Evolutionary conservation across 495 filamentous ascomycete species (phyloP), one percentile per base, ranked within the genome.

Genomic region (Lasiosphaeria miniovina): DNA sequence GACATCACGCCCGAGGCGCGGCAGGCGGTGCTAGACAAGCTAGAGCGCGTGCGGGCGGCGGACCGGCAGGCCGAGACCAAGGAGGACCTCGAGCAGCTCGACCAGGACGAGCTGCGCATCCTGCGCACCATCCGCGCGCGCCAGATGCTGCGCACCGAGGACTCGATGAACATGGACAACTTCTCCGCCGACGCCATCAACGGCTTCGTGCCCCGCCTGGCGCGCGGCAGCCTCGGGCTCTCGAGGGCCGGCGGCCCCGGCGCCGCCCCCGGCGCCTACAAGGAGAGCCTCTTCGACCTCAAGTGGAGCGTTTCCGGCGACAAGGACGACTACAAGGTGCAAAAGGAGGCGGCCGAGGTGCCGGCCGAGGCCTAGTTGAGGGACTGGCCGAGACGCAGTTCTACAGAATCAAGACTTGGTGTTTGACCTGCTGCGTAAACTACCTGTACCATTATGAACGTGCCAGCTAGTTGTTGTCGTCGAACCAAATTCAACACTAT

Each of bases 171-270:
- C 57, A 66, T 77, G 6, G 60, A 71, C 10, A 73, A 63, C 61
- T 75, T 79, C 49, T 52, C 53, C 36, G 52, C 43, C 8, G 73
- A 77, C 56, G 58, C 62, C 9, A 72, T 79, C 52, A 66, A 77
- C 40, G 76, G 76, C 1, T 54, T 67, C 6, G 55, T 57, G 33
- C 71, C 52, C 5, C 36, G 36, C 5, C 55, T 61, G 14, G 35
- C 58, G 0, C 57, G 54, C 15, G 64, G 64, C 14, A 34, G 50
- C 10, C 58, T 66, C 49, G 50, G 58, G 8, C 34, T 63, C 9
- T 15, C 15, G 10, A 6, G 24, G 33, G 49, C 31, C 3, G 38
- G 38, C 7, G 12, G 38, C 12, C 8, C 8, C 12, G 38, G 38
- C 12, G 38, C 38, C 7, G 38, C 38, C 8, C 38, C 38, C 38